A percentile compares a stretch with the other conserved stretches of the same genome.
Evolutionary conservation across 2,329 filamentous ascomycete genomes (phyloP).

Genomic region (Trichoderma breve): DNA sequence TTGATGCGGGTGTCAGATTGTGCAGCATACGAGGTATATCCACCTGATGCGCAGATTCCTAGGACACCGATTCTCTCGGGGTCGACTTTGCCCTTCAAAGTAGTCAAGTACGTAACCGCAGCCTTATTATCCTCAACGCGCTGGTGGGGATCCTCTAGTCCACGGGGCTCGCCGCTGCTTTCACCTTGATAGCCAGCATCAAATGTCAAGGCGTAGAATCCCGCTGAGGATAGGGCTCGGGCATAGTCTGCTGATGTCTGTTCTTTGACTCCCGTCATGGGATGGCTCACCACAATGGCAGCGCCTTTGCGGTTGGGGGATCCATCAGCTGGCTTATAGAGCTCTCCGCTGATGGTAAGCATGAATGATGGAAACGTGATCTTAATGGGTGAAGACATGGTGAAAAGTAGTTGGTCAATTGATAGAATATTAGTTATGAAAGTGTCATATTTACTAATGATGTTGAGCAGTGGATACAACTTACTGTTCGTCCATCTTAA

Average conservation of each 20-base stretch:
- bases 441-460: neutral
- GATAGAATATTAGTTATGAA: neutral
- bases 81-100: conserved; percentile 30
- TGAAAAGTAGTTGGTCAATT: neutral
- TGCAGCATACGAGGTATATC: conserved; percentile 36
- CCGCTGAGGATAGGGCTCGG: conserved; percentile 28
- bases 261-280: conserved; percentile 37
- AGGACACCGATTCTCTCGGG: conserved; percentile 36
- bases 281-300: conserved; percentile 34
- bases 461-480: neutral
- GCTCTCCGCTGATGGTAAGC: neutral
- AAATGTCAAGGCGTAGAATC: conserved; percentile 36
- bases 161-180: conserved; percentile 34
- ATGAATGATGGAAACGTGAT: neutral
- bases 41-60: conserved; percentile 40
- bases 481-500: neutral
- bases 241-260: conserved; percentile 38
- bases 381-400: neutral
- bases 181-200: conserved; percentile 41
- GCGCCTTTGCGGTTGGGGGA: neutral
- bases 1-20: conserved; percentile 39
- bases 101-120: conserved; percentile 36
- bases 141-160: conserved; percentile 38
- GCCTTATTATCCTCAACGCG: conserved; percentile 36
- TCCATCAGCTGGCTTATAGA: neutral